A percentile compares a stretch with the other conserved stretches of the same genome.
These are phyloP conservation scores for Syncephalastrum racemosum DNA, from an alignment of 371 early-diverging fungal genomes.

Conservation along the genomic window DNA sequence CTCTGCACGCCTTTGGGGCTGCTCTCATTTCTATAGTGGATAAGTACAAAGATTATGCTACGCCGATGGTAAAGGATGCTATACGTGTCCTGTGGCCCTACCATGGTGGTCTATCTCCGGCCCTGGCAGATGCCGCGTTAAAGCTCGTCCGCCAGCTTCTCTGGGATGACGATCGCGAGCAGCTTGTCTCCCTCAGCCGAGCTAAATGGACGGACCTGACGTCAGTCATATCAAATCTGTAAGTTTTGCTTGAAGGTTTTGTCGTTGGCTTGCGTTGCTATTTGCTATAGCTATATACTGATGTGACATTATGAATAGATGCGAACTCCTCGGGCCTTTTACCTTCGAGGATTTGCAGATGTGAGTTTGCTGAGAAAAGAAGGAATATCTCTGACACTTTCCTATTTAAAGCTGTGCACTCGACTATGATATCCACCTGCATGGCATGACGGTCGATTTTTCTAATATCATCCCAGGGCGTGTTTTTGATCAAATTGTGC, in stretches of 20 bases:
- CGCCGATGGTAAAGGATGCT: neutral
- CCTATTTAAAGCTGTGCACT: neutral
- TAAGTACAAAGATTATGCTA: neutral
- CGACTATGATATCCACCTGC: constrained; percentile 4
- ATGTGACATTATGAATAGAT: neutral
- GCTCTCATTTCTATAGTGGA: no score
- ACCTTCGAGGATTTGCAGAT: neutral
- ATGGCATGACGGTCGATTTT: neutral
- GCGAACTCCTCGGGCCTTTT: constrained; percentile 8
- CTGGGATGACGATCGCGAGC: neutral
- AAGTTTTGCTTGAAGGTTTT: neutral
- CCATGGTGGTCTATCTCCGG: constrained; percentile 11
- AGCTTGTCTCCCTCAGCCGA: neutral
- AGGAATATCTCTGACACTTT: neutral
- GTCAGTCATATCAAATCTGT: neutral
- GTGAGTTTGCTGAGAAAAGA: neutral
- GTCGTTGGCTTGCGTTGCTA: neutral
- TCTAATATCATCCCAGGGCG: neutral
- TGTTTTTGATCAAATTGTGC: neutral
- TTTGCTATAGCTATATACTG: no score
- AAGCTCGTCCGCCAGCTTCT: neutral
- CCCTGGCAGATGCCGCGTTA: neutral
- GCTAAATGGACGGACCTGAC: neutral
- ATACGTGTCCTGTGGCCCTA: neutral
- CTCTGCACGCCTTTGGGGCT: no score